These are phyloP conservation scores for Prunus mongolica DNA, from an alignment of 306 rosid genomes.

Conservation along the genomic window DNA sequence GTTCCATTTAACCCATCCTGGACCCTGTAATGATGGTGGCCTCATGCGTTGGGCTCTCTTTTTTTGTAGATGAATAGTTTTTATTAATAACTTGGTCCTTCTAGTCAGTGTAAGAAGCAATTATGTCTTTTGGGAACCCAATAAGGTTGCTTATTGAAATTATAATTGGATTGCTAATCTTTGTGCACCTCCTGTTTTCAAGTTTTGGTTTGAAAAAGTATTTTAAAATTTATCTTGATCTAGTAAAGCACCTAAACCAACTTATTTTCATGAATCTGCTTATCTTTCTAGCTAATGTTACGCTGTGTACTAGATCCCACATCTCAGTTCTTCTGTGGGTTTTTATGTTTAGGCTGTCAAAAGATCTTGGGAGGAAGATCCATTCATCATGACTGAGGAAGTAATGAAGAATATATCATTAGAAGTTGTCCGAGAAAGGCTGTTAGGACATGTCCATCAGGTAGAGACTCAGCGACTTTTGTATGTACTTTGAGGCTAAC, in stretches of 20 bases:
- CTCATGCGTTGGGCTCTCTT: neutral
- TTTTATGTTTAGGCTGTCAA: slow-evolving; percentile 67
- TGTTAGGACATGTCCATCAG: slow-evolving; percentile 94
- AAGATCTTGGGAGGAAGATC: slow-evolving; percentile 95
- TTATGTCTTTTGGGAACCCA: neutral
- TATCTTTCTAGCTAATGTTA: slow-evolving; percentile 1
- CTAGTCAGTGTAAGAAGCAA: neutral
- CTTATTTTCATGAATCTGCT: neutral
- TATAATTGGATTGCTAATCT: neutral
- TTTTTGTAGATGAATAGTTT: neutral
- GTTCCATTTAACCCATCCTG: neutral
- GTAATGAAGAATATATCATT: slow-evolving; percentile 79
- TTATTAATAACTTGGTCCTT: neutral
- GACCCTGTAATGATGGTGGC: too few species aligned
- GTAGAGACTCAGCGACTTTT: slow-evolving; percentile 28
- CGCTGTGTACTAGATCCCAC: neutral
- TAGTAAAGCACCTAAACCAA: neutral
- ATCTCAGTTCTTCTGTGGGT: slow-evolving; percentile 24
- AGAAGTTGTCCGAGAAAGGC: slow-evolving; percentile 94
- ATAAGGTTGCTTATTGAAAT: neutral
- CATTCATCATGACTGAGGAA: slow-evolving; percentile 77
- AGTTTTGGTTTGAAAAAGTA: neutral
- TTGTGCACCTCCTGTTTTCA: neutral
- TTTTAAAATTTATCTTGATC: neutral
- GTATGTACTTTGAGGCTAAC: slow-evolving; percentile 5